Conservation (phyloP, 2,329 filamentous ascomycete species). For the Blastomyces parvus region DNA sequence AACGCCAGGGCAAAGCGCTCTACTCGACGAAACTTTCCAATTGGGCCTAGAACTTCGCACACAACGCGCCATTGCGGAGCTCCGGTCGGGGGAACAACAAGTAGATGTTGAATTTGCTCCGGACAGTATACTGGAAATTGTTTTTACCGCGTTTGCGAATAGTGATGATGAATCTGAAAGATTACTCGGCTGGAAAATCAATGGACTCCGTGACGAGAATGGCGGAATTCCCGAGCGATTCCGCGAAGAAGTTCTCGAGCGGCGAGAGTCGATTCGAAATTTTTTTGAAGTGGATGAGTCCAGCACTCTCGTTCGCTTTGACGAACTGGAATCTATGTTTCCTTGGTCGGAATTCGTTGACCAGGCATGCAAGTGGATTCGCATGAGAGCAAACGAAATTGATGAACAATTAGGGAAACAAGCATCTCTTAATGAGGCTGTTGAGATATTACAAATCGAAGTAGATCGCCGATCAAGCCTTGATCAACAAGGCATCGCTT, state of each 20-base stretch:
- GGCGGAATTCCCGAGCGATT: not conserved
- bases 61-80: slow-evolving; percentile 11
- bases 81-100: slow-evolving; percentile 1
- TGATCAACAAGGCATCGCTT: slow-evolving; percentile 9
- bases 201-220: slow-evolving; percentile 10
- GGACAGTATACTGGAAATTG: slow-evolving; percentile 4
- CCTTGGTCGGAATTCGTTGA: slow-evolving; percentile 43
- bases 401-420: slow-evolving; percentile 31
- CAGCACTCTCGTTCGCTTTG: slow-evolving; percentile 30
- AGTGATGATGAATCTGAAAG: slow-evolving; percentile 1
- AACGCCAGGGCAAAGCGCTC: not conserved
- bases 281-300: not conserved
- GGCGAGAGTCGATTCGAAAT: slow-evolving; percentile 7
- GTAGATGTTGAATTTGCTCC: not conserved
- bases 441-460: slow-evolving; percentile 15
- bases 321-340: slow-evolving; percentile 37
- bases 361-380: slow-evolving; percentile 40
- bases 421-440: slow-evolving; percentile 34
- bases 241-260: slow-evolving; percentile 5
- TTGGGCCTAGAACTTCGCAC: slow-evolving; percentile 16
- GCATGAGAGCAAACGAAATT: slow-evolving; percentile 39
- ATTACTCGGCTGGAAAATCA: slow-evolving; percentile 13
- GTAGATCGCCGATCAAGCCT: slow-evolving; percentile 27
- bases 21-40: slow-evolving; percentile 9
- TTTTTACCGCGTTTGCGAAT: slow-evolving; percentile 7